Evolutionary conservation across 352 stramenopile genomes (phyloP), one percentile per base, ranked within the genome.

Genomic region (Phytophthora tubulina): DNA sequence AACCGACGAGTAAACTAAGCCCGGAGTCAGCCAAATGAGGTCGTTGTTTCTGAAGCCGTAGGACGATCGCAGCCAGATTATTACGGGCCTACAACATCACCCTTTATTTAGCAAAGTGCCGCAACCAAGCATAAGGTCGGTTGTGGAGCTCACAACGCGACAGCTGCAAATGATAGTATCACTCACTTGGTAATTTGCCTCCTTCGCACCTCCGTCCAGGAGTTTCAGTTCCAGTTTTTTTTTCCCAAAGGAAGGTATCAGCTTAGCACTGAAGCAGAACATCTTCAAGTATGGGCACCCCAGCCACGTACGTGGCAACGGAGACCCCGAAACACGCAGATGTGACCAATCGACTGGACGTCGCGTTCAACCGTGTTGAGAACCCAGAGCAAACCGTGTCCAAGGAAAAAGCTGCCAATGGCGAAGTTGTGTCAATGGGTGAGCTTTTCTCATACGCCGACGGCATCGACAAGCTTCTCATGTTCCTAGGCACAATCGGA

Each of bases 371-470:
- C 52, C 44, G 33, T 35, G 59, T 80, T 9, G 69, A 75, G 5
- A 72, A 59, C 30, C 50, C 64, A 5, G 32, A 73, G 27, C 17
- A 50, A 15, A 61, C 50, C 0, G 2, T 15, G 10, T 62, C 32
- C 35, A 76, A 72, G 61, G 70, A 75, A 15, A 66, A 76, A 32
- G 9, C 27, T 15, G 57, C 21, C 0, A 45, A 86, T 33, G 80
- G 79, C 7, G 70, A 81, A 56, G 42, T 90, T 35, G 82, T 91
- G 60, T 62, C 81, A 2, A 69, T 91, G 36, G 7, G 35, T 0
- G 45, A 84, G 53, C 72, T 93, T 45, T 87, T 92, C 65, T 78
- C 69, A 7, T 91, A 85, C 61, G 82, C 87, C 3, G 84, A 95
- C 57, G 15, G 35, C 0, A 76, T 72, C 4, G 86, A 95, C 61